Conservation (phyloP, 331 rosid genomes). For the Quercus lobata region DNA sequence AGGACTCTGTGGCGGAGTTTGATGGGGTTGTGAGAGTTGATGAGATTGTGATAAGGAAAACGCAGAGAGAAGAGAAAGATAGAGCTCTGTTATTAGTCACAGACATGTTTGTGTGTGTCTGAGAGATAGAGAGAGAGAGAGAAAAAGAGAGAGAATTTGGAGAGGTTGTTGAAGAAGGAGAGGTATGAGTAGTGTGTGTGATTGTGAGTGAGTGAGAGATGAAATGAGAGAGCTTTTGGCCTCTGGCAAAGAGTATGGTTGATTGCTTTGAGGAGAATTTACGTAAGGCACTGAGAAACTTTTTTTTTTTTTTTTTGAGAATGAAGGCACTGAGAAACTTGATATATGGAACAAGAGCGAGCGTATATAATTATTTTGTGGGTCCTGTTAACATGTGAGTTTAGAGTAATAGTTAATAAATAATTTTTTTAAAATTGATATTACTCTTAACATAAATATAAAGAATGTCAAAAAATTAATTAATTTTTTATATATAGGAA, state of each 20-base stretch:
- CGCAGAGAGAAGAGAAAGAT: constrained; percentile 2
- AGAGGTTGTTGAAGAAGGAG: not conserved
- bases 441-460: too few relatives aligned
- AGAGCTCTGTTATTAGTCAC: not conserved
- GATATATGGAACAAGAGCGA: not conserved
- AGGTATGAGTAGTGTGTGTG: not conserved
- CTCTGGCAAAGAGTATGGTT: not conserved
- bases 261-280: constrained; percentile 54
- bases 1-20: constrained; percentile 32
- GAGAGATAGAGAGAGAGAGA: not conserved
- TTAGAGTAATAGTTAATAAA: too few relatives aligned
- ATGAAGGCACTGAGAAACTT: constrained; percentile 26
- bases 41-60: constrained; percentile 18
- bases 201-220: not conserved
- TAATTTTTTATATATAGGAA: too few relatives aligned
- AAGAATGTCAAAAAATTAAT: too few relatives aligned
- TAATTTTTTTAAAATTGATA: too few relatives aligned
- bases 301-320: not conserved
- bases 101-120: constrained; percentile 16
- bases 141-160: not conserved
- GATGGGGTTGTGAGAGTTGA: constrained; percentile 26
- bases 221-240: not conserved
- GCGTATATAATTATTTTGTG: constrained; percentile 9
- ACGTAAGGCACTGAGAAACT: constrained; percentile 43
- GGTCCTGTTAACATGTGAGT: too few relatives aligned